Evolutionary conservation across 2,329 filamentous ascomycete species (phyloP).

Genomic region (Aspergillus sp.): DNA sequence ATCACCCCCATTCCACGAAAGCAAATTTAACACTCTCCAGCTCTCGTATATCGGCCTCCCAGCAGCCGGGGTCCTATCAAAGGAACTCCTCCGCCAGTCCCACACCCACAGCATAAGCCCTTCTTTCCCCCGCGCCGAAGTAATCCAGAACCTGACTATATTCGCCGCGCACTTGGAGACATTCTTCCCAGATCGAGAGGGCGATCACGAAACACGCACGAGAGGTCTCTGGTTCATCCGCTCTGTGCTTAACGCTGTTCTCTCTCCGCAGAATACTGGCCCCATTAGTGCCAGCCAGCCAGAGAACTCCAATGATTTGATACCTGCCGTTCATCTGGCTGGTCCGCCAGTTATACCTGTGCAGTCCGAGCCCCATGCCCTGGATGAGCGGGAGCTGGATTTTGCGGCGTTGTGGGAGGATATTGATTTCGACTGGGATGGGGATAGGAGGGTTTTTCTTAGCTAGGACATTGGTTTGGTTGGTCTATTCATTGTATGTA

Average conservation of each 20-base stretch:
- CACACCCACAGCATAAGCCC: slow-evolving; percentile 5
- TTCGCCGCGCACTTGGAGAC: slow-evolving; percentile 18
- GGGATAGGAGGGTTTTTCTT: too few species aligned
- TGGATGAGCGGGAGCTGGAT: too few species aligned
- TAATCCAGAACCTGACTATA: slow-evolving; percentile 24
- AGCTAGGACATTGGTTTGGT: too few species aligned
- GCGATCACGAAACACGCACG: slow-evolving; percentile 12
- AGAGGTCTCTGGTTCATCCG: slow-evolving; percentile 15
- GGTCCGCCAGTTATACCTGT: too few species aligned
- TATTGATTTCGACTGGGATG: too few species aligned
- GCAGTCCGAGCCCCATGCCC: too few species aligned
- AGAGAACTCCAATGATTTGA: too few species aligned
- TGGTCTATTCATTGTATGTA: too few species aligned
- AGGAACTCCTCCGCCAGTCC: slow-evolving; percentile 22
- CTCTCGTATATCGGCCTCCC: slow-evolving; percentile 20
- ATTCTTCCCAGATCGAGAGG: slow-evolving; percentile 10
- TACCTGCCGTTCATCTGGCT: too few species aligned
- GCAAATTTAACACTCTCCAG: neutral
- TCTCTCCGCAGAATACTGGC: too few species aligned
- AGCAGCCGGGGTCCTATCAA: slow-evolving; percentile 21
- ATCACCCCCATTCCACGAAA: neutral
- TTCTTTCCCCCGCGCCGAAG: slow-evolving; percentile 19
- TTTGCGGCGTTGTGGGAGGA: too few species aligned
- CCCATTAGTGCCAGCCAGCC: too few species aligned
- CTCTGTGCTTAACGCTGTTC: slow-evolving; percentile 11